Conservation (phyloP, 1,284 basidiomycete species). For the Trametes polyzona region DNA sequence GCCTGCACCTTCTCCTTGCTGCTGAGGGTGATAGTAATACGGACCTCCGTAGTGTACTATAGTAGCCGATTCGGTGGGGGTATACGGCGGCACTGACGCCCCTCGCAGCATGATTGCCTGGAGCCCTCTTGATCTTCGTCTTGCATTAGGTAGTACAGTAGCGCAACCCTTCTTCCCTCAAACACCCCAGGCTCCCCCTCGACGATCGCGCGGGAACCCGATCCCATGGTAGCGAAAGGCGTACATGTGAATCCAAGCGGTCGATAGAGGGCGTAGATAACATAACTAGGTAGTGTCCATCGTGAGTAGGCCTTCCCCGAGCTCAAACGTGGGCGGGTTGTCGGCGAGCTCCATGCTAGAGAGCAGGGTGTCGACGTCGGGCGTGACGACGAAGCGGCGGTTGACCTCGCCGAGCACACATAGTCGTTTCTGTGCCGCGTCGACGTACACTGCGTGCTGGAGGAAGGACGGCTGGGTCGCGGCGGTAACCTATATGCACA, state of each 20-base stretch:
- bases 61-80: slow-evolving; percentile 6
- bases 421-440: slow-evolving; percentile 61
- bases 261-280: too few relatives aligned
- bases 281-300: slow-evolving; percentile 66
- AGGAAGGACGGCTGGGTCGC: slow-evolving; percentile 89
- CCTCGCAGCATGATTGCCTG: slow-evolving; percentile 20
- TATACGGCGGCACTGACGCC: not conserved
- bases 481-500: slow-evolving; percentile 65
- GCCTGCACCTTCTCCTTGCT: not conserved
- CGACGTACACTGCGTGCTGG: slow-evolving; percentile 84
- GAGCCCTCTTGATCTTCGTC: not conserved
- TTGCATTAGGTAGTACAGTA: slow-evolving; percentile 21
- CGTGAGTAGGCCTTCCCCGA: slow-evolving; percentile 55
- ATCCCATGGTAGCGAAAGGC: not conserved
- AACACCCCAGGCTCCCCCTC: not conserved
- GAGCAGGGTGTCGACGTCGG: slow-evolving; percentile 81
- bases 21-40: not conserved
- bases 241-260: too few relatives aligned
- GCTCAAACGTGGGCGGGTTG: slow-evolving; percentile 35
- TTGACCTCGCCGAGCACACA: slow-evolving; percentile 85
- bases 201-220: not conserved
- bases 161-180: slow-evolving; percentile 14
- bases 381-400: slow-evolving; percentile 85
- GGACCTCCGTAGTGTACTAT: slow-evolving; percentile 15
- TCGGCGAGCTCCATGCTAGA: slow-evolving; percentile 69